phyloP scores from a whole-genome alignment of 2,329 filamentous ascomycete species.

The Colletotrichum paranaense region DNA sequence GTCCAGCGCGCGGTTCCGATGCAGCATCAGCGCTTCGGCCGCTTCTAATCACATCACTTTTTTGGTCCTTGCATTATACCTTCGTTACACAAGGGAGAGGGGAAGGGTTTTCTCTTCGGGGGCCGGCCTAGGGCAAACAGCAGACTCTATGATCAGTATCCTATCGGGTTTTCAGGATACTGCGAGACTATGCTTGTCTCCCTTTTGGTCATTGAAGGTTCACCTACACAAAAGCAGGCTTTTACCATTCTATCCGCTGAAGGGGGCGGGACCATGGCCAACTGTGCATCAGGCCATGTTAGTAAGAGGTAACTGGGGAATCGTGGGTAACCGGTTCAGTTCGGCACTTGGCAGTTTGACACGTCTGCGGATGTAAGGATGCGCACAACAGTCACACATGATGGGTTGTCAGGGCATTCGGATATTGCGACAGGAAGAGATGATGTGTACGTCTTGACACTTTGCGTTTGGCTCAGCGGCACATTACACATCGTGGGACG shows the following conservation, averaged over 20 bases:
- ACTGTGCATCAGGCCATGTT: neutral
- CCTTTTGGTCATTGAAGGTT: constrained; percentile 10
- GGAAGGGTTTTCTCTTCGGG: neutral
- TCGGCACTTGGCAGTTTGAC: neutral
- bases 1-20: constrained; percentile 20
- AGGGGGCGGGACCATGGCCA: neutral
- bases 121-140: constrained; percentile 2
- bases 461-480: neutral
- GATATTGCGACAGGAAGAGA: neutral
- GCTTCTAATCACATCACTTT: constrained; percentile 8
- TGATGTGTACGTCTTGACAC: neutral
- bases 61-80: constrained; percentile 2
- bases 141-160: constrained; percentile 28
- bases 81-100: neutral
- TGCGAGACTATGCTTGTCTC: constrained; percentile 15
- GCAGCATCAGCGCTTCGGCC: constrained; percentile 20
- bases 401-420: neutral
- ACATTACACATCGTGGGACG: constrained; percentile 5
- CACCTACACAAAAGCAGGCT: constrained; percentile 13
- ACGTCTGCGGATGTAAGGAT: constrained; percentile 1
- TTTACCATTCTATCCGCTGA: constrained; percentile 5
- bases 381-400: constrained; percentile 6
- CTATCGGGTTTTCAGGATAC: constrained; percentile 30
- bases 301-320: constrained; percentile 9
- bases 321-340: constrained; percentile 11